These are phyloP conservation scores for Kodamaea alishanica DNA, from an alignment of 1,139 yeast species.

Conservation along the genomic window DNA sequence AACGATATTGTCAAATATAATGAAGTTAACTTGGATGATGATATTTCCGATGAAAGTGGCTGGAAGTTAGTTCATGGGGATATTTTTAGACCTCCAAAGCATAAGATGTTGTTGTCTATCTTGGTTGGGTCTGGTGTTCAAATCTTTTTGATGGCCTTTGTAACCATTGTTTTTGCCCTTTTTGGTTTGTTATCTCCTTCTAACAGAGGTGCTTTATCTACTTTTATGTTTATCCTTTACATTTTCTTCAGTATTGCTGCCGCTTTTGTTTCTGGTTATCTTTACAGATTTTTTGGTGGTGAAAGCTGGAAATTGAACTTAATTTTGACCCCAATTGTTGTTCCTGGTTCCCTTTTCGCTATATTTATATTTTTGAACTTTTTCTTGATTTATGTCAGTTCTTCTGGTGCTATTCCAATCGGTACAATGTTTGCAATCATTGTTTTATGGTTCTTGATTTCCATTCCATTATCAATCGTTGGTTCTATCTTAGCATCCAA, in stretches of 20 bases:
- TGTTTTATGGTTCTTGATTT: slow-evolving; percentile 77
- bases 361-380: slow-evolving; percentile 71
- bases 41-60: slow-evolving; percentile 89
- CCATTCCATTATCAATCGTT: slow-evolving; percentile 76
- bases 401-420: slow-evolving; percentile 94
- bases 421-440: slow-evolving; percentile 85
- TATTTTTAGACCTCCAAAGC: slow-evolving; percentile 81
- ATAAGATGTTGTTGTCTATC: slow-evolving; percentile 69
- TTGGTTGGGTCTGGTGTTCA: slow-evolving; percentile 89
- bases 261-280: slow-evolving; percentile 79
- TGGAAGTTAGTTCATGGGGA: slow-evolving; percentile 98
- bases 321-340: slow-evolving; percentile 74
- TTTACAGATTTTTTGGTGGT: slow-evolving; percentile 89
- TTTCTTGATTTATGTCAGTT: slow-evolving; percentile 69
- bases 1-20: slow-evolving; percentile 86
- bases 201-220: slow-evolving; percentile 88
- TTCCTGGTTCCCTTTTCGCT: slow-evolving; percentile 73
- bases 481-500: slow-evolving; percentile 80
- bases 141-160: slow-evolving; percentile 69
- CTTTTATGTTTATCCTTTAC: slow-evolving; percentile 81
- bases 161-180: slow-evolving; percentile 77
- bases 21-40: slow-evolving; percentile 83
- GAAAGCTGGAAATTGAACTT: slow-evolving; percentile 86
- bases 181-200: slow-evolving; percentile 91
- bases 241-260: slow-evolving; percentile 78